Base-by-base conservation (phyloP, 495 filamentous ascomycete genomes). In the Collariella sp. region DNA sequence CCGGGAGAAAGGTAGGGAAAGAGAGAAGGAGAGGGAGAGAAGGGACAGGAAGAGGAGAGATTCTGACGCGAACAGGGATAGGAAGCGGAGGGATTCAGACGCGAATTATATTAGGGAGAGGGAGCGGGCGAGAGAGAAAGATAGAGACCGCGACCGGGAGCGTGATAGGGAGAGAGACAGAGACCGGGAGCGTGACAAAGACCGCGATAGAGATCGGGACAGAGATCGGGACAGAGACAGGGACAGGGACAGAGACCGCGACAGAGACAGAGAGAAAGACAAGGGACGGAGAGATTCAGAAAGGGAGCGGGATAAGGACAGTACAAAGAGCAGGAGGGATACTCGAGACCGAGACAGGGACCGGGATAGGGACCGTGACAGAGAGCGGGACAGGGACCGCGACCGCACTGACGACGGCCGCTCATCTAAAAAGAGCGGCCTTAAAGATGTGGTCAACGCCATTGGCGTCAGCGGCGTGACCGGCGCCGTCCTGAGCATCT, bases 401-500 rank as follows among this genome's bases (percentile, higher is more conserved):
- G 68, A 71, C 7, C 60, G 62, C 2, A 56, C 66, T 23, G 44
- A 50, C 5, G 68, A 68, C 23, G 56, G 59, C 7, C 62, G 65
- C 20, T 38, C 50, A 7, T 56, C 61, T 5, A 68, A 65, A 48
- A 68, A 66, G 62, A 74, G 66, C 55, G 63, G 72, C 11, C 62
- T 70, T 31, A 63, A 63, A 49, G 68, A 71, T 40, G 68, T 70
- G 13, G 59, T 73, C 7, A 67, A 70, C 5, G 75, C 72, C 7
- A 76, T 72, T 9, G 71, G 76, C 0, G 70, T 81, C 12, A 76
- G 78, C 16, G 73, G 76, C 1, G 76, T 76, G 3, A 76, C 77
- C 0, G 75, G 68, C 9, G 75, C 72, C 15, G 64, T 80, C 61
- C 43, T 81, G 46, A 73, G 72, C 54, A 74, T 79, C 16, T 49